Evolutionary conservation across 768 basidiomycete species (phyloP).

Genomic region (Imleria badia): DNA sequence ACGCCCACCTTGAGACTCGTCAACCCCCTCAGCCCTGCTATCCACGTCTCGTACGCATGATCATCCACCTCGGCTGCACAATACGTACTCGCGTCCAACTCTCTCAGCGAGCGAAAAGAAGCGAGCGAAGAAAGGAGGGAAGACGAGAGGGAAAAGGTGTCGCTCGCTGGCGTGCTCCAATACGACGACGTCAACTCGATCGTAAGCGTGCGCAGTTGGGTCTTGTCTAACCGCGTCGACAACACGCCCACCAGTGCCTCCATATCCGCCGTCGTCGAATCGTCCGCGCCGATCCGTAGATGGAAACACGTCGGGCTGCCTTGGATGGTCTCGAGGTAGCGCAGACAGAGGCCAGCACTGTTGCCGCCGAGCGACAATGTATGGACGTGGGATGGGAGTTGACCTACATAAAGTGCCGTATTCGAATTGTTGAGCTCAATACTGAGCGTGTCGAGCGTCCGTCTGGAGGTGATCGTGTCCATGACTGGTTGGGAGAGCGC

Average conservation of each 20-base stretch:
- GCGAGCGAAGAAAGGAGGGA: slow-evolving; percentile 14
- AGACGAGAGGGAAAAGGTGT: slow-evolving; percentile 21
- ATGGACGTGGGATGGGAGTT: slow-evolving; percentile 15
- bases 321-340: slow-evolving; percentile 21
- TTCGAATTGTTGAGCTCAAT: slow-evolving; percentile 30
- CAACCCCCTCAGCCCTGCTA: slow-evolving; percentile 10
- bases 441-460: slow-evolving; percentile 18
- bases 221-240: slow-evolving; percentile 13
- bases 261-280: slow-evolving; percentile 21
- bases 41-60: slow-evolving; percentile 12
- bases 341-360: slow-evolving; percentile 20
- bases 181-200: slow-evolving; percentile 30
- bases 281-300: slow-evolving; percentile 26
- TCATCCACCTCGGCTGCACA: slow-evolving; percentile 22
- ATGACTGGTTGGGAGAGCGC: slow-evolving; percentile 22
- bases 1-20: slow-evolving; percentile 22
- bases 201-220: slow-evolving; percentile 7
- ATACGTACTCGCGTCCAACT: slow-evolving; percentile 23
- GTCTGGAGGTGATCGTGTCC: slow-evolving; percentile 14
- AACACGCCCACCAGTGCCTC: slow-evolving; percentile 10
- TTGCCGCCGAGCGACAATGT: slow-evolving; percentile 26
- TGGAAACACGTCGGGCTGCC: slow-evolving; percentile 18
- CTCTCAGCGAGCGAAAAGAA: slow-evolving; percentile 13
- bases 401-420: slow-evolving; percentile 18
- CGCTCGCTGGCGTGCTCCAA: slow-evolving; percentile 24